Base-by-base conservation (phyloP, 805 yeast genomes). In the Wickerhamiella shivajii region DNA sequence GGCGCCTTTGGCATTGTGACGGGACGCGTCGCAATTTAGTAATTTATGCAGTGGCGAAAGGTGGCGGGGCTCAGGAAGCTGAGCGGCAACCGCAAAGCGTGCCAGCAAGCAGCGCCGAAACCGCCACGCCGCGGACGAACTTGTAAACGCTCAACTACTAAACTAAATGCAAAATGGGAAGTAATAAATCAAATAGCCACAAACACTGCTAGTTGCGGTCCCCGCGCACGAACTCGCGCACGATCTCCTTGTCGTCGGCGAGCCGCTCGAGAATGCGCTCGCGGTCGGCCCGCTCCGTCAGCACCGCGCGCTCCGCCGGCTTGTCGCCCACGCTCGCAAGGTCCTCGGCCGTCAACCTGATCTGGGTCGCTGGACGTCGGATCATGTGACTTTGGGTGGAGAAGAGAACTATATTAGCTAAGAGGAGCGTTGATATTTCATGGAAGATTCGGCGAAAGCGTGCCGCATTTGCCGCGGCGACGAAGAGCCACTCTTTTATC, bases 381-480 rank as follows among this genome's bases (percentile, higher is more conserved):
- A 74, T 55, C 81, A 74, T 72, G 18, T 12, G 18, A 14, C 7
- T 15, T 27, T 7, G 18, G 29, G 18, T 15, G 14, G 11, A 6
- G n/a, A 11, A n/a, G 29, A 12, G 19, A 13, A 32, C 9, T n/a
- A 15, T 21, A 13, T 13, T 18, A 27, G 13, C 14, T 18, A 5
- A 21, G 31, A 9, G 4, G 5, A 14, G 23, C 9, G 4, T 25
- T 11, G 8, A 9, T 12, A 6, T n/a, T 13, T 18, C 14, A 13
- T 11, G 6, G n/a, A 10, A 7, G 12, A 28, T n/a, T 16, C 6
- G 22, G 76, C 66, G 39, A 65, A 62, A 20, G 66, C 76, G 3
- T 90, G 98, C 55, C 77, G 98, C 39, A 85, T 90, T 29, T 90
- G 98, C 52, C 77, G 95, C 33, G 87, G 93, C 24, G 97, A 83